phyloP scores from a whole-genome alignment of 371 early-diverging fungal genomes.

The Rhizomucor pusillus region DNA sequence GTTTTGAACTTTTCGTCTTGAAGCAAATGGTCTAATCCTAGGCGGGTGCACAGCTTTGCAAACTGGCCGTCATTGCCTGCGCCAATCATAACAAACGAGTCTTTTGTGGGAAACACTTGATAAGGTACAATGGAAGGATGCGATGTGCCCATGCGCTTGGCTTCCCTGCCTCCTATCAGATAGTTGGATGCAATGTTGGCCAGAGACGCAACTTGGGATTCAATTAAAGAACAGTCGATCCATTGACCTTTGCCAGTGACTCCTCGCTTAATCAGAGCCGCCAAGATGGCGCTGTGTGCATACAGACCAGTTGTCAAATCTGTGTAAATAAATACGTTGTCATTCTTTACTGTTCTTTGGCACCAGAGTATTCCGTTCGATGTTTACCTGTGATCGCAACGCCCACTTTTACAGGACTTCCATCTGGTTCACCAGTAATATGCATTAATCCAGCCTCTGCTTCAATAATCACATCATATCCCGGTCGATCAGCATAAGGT shows the following conservation, averaged over 20 bases:
- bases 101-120: slow-evolving; percentile 81
- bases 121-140: slow-evolving; percentile 94
- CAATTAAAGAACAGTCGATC: slow-evolving; percentile 83
- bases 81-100: slow-evolving; percentile 84
- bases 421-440: slow-evolving; percentile 86
- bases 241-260: slow-evolving; percentile 76
- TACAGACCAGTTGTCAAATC: slow-evolving; percentile 85
- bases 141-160: slow-evolving; percentile 80
- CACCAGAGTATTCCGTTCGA: too few species aligned
- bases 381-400: slow-evolving; percentile 92
- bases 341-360: too few species aligned
- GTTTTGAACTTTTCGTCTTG: slow-evolving; percentile 54
- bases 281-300: slow-evolving; percentile 86
- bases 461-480: slow-evolving; percentile 94
- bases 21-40: slow-evolving; percentile 52
- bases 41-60: slow-evolving; percentile 52
- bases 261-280: slow-evolving; percentile 74
- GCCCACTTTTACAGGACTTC: slow-evolving; percentile 91
- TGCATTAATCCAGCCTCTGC: slow-evolving; percentile 95
- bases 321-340: too few species aligned
- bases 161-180: slow-evolving; percentile 80
- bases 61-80: slow-evolving; percentile 90
- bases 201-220: slow-evolving; percentile 83
- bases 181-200: slow-evolving; percentile 89
- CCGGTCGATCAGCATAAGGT: slow-evolving; percentile 76